Evolutionary conservation across 2,329 filamentous ascomycete species (phyloP).

Genomic region (Colletotrichum sp.): DNA sequence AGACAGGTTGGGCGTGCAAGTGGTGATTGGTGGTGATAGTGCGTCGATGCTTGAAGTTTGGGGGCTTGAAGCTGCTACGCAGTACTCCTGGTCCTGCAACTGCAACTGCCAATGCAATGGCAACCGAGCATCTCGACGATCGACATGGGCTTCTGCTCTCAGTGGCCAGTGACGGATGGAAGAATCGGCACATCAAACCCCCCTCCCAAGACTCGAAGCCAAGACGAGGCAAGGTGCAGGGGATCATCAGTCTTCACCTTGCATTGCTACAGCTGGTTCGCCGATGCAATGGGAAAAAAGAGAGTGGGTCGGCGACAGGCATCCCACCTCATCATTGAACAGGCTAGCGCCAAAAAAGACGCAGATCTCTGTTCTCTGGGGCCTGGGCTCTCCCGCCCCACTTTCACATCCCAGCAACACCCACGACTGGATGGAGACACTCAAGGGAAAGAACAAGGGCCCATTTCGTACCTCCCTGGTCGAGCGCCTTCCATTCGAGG

Average conservation of each 20-base stretch:
- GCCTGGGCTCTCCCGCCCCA: conserved; percentile 10
- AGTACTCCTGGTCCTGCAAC: conserved; percentile 9
- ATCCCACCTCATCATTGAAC: conserved; percentile 5
- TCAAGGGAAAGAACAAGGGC: not conserved
- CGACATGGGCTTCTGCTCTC: conserved; percentile 1
- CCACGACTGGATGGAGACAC: not conserved
- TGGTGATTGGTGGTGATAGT: not conserved
- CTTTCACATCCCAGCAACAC: not conserved
- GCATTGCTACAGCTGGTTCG: conserved; percentile 6
- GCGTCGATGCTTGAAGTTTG: not conserved
- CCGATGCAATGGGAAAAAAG: not conserved
- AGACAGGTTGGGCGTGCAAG: not conserved
- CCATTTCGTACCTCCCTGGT: not conserved
- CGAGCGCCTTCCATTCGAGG: not conserved
- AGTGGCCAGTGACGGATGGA: conserved; percentile 10
- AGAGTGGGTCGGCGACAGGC: not conserved
- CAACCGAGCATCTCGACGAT: conserved; percentile 15
- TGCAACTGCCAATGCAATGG: conserved; percentile 16
- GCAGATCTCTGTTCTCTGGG: conserved; percentile 22
- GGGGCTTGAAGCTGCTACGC: not conserved
- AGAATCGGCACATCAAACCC: conserved; percentile 20
- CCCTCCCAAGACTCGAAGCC: conserved; percentile 12
- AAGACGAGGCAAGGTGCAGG: conserved; percentile 17
- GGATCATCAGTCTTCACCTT: conserved; percentile 13
- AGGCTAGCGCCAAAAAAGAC: conserved; percentile 18